Evolutionary conservation across 495 filamentous ascomycete species (phyloP).

Genomic region (Trichoderma parareesei): DNA sequence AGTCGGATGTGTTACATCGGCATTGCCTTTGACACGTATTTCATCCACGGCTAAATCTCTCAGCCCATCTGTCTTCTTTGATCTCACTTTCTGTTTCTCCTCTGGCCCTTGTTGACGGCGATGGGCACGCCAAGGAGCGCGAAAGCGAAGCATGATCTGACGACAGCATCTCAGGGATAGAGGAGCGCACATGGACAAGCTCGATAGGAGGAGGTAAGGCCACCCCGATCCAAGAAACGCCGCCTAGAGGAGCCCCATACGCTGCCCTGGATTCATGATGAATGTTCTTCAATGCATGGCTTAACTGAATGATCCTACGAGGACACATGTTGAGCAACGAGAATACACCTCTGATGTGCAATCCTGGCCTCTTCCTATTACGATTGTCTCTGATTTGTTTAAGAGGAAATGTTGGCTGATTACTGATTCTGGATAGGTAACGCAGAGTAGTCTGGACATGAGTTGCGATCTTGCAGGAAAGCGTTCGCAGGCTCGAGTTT

Average conservation of each 20-base stretch:
- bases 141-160: no score
- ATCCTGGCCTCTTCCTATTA: not conserved
- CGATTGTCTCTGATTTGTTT: not conserved
- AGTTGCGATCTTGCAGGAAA: no score
- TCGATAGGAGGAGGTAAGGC: not conserved
- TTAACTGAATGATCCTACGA: conserved; percentile 10
- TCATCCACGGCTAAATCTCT: not conserved
- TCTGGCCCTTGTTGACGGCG: not conserved
- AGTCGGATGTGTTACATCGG: not conserved
- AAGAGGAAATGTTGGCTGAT: not conserved
- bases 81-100: not conserved
- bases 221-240: not conserved
- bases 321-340: not conserved
- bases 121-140: not conserved
- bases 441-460: not conserved
- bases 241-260: not conserved
- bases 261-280: not conserved
- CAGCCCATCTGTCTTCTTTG: not conserved
- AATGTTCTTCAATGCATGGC: conserved; percentile 11
- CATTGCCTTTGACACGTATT: no score
- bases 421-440: not conserved
- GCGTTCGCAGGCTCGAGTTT: no score
- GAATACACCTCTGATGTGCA: not conserved
- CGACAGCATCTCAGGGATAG: no score
- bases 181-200: not conserved